Percentiles rank a stretch among this genome's conserved stretches.
Evolutionary conservation across 2,329 filamentous ascomycete species (phyloP).

Genomic region (Ascochyta lentis): DNA sequence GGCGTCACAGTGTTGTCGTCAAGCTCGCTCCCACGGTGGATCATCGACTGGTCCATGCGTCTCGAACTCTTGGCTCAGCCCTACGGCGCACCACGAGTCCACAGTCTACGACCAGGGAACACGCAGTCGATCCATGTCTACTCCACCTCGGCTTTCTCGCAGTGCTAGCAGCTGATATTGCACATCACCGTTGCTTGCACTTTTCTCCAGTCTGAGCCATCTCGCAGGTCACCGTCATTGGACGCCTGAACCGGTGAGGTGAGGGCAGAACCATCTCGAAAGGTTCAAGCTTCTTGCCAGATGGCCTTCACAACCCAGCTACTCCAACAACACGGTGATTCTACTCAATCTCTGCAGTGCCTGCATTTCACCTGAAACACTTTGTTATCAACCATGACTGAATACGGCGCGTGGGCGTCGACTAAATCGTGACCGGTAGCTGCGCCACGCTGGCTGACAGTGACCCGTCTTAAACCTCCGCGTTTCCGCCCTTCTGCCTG

Average conservation of each 20-base stretch:
- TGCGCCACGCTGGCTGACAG: constrained; percentile 40
- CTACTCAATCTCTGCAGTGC: no score
- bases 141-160: background rate
- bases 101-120: no score
- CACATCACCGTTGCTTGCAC: no score
- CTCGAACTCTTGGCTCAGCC: constrained; percentile 13
- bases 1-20: constrained; percentile 6
- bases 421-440: constrained; percentile 29
- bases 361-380: background rate
- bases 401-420: background rate
- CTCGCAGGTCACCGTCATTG: background rate
- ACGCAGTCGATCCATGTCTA: background rate
- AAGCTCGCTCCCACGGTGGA: constrained; percentile 11
- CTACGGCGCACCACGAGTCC: background rate
- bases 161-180: no score
- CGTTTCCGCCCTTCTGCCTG: constrained; percentile 18
- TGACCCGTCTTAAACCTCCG: constrained; percentile 18
- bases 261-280: constrained; percentile 13
- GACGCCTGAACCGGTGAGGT: constrained; percentile 11
- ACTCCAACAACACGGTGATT: background rate
- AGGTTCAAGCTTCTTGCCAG: constrained; percentile 17
- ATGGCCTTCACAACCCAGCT: constrained; percentile 16
- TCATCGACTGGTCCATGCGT: constrained; percentile 20
- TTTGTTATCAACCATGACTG: background rate
- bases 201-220: no score